phyloP scores from a whole-genome alignment of 2,329 filamentous ascomycete species.

The Pseudocercospora fijiensis region DNA sequence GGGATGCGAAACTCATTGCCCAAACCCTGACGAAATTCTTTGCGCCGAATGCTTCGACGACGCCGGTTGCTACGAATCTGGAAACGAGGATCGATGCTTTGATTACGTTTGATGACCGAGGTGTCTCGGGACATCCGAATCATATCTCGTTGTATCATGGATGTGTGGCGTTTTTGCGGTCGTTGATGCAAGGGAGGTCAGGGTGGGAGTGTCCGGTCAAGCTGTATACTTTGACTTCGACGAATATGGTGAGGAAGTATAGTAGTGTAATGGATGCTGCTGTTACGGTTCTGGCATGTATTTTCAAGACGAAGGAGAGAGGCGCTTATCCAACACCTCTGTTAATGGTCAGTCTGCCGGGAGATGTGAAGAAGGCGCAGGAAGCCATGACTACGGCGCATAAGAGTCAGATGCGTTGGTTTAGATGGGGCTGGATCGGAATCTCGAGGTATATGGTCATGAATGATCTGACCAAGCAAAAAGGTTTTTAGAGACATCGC shows the following conservation, averaged over 20 bases:
- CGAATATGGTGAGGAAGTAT: constrained; percentile 78
- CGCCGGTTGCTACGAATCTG: constrained; percentile 47
- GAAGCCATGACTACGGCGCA: constrained; percentile 87
- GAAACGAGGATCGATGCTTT: constrained; percentile 70
- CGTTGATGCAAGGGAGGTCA: constrained; percentile 62
- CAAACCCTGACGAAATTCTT: constrained; percentile 71
- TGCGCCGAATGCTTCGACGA: constrained; percentile 60
- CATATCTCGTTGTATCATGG: constrained; percentile 87
- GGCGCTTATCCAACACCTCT: constrained; percentile 58
- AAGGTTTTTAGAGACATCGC: constrained; percentile 29
- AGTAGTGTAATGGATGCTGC: constrained; percentile 71
- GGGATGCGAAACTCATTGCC: constrained; percentile 71
- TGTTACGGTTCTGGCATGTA: constrained; percentile 63
- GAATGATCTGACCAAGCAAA: constrained; percentile 74
- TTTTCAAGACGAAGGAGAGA: constrained; percentile 50
- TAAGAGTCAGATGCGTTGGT: constrained; percentile 97
- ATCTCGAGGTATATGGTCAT: constrained; percentile 92
- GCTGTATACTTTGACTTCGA: constrained; percentile 78
- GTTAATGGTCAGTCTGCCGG: constrained; percentile 68
- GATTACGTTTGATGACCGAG: constrained; percentile 82
- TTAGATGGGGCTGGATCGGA: constrained; percentile 91
- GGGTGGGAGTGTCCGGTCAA: constrained; percentile 65
- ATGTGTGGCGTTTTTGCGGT: constrained; percentile 67
- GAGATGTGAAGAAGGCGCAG: constrained; percentile 67
- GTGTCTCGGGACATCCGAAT: constrained; percentile 88